Evolutionary conservation across 2,329 filamentous ascomycete species (phyloP).

Genomic region (Penicillium sp.): DNA sequence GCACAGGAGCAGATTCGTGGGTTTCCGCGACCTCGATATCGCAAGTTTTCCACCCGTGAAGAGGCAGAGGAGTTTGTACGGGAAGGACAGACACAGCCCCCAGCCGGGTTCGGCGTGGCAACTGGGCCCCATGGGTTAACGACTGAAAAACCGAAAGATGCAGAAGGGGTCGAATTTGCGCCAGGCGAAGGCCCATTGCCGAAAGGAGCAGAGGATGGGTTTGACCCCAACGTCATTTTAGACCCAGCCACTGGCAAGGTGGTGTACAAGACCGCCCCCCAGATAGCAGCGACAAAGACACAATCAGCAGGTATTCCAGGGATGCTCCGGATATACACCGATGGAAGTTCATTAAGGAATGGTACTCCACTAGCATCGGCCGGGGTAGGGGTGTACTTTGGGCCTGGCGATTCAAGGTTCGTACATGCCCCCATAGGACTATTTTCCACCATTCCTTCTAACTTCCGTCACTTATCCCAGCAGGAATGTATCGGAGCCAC

Average conservation of each 20-base stretch:
- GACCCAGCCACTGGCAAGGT: constrained; percentile 54
- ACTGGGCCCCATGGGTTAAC: constrained; percentile 43
- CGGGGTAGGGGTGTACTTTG: constrained; percentile 65
- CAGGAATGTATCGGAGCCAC: constrained; percentile 72
- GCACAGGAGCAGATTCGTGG: constrained; percentile 72
- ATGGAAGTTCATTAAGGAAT: constrained; percentile 61
- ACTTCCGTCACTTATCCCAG: constrained; percentile 29
- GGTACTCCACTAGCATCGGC: constrained; percentile 54
- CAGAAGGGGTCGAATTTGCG: constrained; percentile 45
- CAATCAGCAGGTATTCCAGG: constrained; percentile 45
- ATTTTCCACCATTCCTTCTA: background rate
- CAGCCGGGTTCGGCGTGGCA: constrained; percentile 28
- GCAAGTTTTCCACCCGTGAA: constrained; percentile 63
- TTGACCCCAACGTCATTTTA: constrained; percentile 57
- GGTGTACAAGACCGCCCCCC: constrained; percentile 54
- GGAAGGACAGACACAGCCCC: constrained; percentile 33
- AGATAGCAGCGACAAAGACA: constrained; percentile 48
- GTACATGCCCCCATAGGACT: constrained; percentile 14
- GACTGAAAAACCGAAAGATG: constrained; percentile 42
- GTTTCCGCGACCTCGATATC: constrained; percentile 66
- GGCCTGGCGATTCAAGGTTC: constrained; percentile 56
- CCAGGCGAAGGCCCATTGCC: constrained; percentile 57
- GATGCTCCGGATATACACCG: constrained; percentile 61
- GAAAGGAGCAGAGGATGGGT: constrained; percentile 57
- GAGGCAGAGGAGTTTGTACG: constrained; percentile 77